These are phyloP conservation scores for Aspergillus coremiiformis DNA, from an alignment of 495 filamentous ascomycete species.

Conservation along the genomic window DNA sequence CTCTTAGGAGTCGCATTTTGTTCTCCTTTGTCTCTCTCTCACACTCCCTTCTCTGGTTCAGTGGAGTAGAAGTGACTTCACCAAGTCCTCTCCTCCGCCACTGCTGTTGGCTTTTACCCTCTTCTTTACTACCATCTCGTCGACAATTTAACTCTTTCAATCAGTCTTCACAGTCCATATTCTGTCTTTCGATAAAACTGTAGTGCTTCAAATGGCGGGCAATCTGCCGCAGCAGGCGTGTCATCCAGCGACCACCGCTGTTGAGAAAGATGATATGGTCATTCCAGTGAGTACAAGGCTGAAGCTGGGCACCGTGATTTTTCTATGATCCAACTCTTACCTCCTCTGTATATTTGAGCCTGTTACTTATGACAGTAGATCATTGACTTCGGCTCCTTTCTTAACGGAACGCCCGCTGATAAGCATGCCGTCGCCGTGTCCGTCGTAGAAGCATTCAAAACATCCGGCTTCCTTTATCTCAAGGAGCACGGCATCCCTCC, in stretches of 20 bases:
- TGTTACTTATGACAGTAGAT: slow-evolving; percentile 45
- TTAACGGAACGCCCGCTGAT: slow-evolving; percentile 52
- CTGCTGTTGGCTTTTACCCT: neutral
- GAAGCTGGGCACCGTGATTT: neutral
- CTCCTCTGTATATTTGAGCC: neutral
- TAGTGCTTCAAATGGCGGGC: slow-evolving; percentile 12
- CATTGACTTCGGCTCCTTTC: slow-evolving; percentile 77
- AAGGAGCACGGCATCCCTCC: slow-evolving; percentile 65
- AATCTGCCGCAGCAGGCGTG: slow-evolving; percentile 16
- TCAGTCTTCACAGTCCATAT: neutral
- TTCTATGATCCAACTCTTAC: neutral
- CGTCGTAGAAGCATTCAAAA: slow-evolving; percentile 73
- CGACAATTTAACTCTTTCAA: neutral
- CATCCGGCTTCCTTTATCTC: slow-evolving; percentile 86
- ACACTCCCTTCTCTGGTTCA: neutral
- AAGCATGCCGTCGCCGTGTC: slow-evolving; percentile 59
- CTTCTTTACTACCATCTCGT: neutral
- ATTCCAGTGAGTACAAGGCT: slow-evolving; percentile 53
- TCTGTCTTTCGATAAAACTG: too few species aligned
- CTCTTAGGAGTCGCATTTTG: neutral
- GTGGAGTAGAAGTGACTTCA: neutral
- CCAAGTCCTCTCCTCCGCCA: neutral
- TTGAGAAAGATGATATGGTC: slow-evolving; percentile 57
- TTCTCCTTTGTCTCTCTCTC: neutral
- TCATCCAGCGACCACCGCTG: slow-evolving; percentile 39